phyloP scores from a whole-genome alignment of 1,284 basidiomycete genomes.

The Ceratobasidium sp. region DNA sequence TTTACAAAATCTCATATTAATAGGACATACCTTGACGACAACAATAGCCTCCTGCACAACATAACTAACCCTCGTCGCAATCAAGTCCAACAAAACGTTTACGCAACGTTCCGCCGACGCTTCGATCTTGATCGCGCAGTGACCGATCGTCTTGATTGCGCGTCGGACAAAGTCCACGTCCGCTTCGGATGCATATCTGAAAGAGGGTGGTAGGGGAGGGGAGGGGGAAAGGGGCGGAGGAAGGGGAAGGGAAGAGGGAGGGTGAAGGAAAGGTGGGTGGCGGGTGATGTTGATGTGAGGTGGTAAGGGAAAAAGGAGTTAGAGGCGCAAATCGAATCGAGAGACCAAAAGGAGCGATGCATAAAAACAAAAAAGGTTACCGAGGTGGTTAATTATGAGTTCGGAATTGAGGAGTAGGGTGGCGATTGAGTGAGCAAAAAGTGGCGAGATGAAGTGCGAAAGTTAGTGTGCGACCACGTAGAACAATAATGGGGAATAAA shows the following conservation, averaged over 20 bases:
- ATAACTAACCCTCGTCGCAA: constrained; percentile 93
- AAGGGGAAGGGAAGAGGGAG: neutral
- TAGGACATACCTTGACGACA: constrained; percentile 87
- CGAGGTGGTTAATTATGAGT: neutral
- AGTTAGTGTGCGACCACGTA: constrained; percentile 11
- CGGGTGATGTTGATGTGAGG: no score
- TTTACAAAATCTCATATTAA: no score
- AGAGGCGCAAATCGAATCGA: no score
- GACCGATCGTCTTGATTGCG: constrained; percentile 94
- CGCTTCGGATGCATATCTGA: constrained; percentile 94
- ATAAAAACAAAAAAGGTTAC: neutral
- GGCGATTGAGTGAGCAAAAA: neutral
- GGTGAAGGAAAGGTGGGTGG: neutral
- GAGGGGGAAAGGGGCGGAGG: neutral
- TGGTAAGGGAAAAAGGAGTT: no score
- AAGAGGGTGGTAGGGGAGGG: neutral
- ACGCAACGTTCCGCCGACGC: constrained; percentile 94
- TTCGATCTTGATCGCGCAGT: constrained; percentile 96
- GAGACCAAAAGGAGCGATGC: neutral
- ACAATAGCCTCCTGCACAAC: constrained; percentile 99
- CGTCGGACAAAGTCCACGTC: constrained; percentile 98
- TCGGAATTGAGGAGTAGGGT: neutral
- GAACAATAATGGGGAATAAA: constrained; percentile 12
- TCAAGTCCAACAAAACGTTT: constrained; percentile 91
- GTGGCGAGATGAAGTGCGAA: constrained; percentile 1